These are phyloP conservation scores for Lathyrus aphaca DNA, from an alignment of 306 rosid genomes.

Conservation along the genomic window DNA sequence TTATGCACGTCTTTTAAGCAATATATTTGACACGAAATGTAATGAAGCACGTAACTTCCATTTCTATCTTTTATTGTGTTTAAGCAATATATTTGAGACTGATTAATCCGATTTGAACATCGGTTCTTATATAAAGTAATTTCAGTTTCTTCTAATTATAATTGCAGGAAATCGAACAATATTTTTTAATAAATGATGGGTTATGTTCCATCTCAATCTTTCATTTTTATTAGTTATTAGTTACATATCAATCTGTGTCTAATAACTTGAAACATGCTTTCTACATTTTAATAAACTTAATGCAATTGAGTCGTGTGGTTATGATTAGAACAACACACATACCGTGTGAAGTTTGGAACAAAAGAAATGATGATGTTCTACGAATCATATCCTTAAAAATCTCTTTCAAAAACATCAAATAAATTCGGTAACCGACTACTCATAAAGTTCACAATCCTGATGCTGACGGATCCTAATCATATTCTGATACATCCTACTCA, in stretches of 20 bases:
- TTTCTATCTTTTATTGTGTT: background rate
- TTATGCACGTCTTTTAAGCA: no score
- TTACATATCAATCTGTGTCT: background rate
- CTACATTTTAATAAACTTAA: background rate
- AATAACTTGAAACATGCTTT: slow-evolving; percentile 4
- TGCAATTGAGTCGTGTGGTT: slow-evolving; percentile 4
- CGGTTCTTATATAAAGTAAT: no score
- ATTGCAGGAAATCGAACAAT: no score
- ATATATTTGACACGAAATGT: no score
- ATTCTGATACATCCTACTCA: no score
- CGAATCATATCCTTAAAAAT: background rate
- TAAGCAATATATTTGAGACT: no score
- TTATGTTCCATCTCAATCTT: background rate
- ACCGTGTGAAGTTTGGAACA: background rate
- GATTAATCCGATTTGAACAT: no score
- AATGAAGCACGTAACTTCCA: background rate
- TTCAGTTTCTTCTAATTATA: no score
- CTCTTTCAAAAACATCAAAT: background rate
- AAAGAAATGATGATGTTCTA: background rate
- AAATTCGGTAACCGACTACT: background rate
- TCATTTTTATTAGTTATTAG: background rate
- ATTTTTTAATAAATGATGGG: background rate
- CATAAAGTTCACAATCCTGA: background rate
- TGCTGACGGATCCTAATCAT: no score
- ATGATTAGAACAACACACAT: background rate